Evolutionary conservation across 192 early-diverging fungal genomes (phyloP), one percentile per base, ranked within the genome.

Genomic region (Linnemannia hyalina): DNA sequence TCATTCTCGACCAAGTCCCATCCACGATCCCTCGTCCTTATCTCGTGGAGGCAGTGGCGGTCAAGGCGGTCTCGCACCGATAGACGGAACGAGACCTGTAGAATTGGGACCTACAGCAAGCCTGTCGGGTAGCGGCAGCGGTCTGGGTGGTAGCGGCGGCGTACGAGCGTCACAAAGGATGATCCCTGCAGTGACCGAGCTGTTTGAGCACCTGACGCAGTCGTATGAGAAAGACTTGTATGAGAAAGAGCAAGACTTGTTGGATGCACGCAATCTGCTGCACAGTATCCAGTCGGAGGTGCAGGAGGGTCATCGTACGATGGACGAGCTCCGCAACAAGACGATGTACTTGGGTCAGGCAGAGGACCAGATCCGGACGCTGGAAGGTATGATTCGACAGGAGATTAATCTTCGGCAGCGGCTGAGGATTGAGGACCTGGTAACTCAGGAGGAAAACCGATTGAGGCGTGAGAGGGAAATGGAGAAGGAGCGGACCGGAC

Each of bases 191-290:
- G 80, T 92, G 35, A 83, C 85, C 3, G 81, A 89, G 42, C 38
- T 92, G 5, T 88, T 92, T 83, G 88, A 90, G 52, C 83, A 87
- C 10, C 80, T 90, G 46, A 83, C 88, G 5, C 81, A 82, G 36
- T 87, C 88, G 22, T 92, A 89, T 52, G 90, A 90, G 55, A 85
- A 80, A 32, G 91, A 92, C 22, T 38, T 89, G 10, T 57, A 77
- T 7, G 87, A 90, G 18, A 89, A 89, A 54, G 91, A 92, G 15
- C 84, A 88, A 38, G 80, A 87, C 44, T 35, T 92, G 42, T 40
- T 87, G 46, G 88, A 88, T 35, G 87, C 87, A 13, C 82, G 82
- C 13, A 80, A 77, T 9, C 73, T 89, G 38, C 74, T 90, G 18
- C 78, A 87, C 4, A 42, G 76, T 4, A 73, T 86, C 29, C 75